These are phyloP conservation scores for Trichoderma asperellum DNA, from an alignment of 2,329 filamentous ascomycete species.

Conservation along the genomic window DNA sequence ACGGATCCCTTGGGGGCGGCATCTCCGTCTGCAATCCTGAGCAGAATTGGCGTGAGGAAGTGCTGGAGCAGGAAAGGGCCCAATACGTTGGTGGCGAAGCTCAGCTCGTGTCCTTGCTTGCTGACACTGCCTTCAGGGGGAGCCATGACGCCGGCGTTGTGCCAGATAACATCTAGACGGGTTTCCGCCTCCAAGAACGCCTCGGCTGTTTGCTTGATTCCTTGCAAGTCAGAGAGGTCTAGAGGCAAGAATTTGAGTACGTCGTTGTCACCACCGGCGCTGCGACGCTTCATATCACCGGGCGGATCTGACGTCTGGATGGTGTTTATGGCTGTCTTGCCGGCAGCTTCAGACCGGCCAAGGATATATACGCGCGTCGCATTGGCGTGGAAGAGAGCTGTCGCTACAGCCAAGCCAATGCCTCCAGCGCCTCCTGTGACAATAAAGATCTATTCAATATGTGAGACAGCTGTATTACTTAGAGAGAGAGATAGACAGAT, in stretches of 20 bases:
- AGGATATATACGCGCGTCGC: conserved; percentile 56
- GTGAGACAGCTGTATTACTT: neutral
- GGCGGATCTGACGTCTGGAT: conserved; percentile 45
- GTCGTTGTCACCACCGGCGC: conserved; percentile 49
- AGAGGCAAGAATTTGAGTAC: conserved; percentile 46
- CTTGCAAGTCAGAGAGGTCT: conserved; percentile 44
- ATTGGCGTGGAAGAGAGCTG: conserved; percentile 56
- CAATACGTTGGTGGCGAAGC: conserved; percentile 47
- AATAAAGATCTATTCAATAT: conserved; percentile 49
- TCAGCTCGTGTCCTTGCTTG: conserved; percentile 46
- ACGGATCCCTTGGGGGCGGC: neutral
- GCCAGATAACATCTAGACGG: conserved; percentile 44
- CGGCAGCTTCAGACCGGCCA: conserved; percentile 49
- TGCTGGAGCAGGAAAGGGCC: conserved; percentile 45
- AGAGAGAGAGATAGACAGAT: neutral
- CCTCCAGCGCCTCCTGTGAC: conserved; percentile 47
- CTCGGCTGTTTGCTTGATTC: conserved; percentile 38
- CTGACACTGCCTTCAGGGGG: conserved; percentile 44
- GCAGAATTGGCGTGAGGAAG: conserved; percentile 38
- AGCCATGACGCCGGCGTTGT: conserved; percentile 49
- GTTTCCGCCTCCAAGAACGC: conserved; percentile 34
- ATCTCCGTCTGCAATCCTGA: conserved; percentile 36
- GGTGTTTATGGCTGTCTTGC: conserved; percentile 45
- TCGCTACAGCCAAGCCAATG: conserved; percentile 55
- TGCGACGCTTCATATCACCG: conserved; percentile 48